These are phyloP conservation scores for Exserohilum rostratum DNA, from an alignment of 2,329 filamentous ascomycete genomes.

Conservation along the genomic window DNA sequence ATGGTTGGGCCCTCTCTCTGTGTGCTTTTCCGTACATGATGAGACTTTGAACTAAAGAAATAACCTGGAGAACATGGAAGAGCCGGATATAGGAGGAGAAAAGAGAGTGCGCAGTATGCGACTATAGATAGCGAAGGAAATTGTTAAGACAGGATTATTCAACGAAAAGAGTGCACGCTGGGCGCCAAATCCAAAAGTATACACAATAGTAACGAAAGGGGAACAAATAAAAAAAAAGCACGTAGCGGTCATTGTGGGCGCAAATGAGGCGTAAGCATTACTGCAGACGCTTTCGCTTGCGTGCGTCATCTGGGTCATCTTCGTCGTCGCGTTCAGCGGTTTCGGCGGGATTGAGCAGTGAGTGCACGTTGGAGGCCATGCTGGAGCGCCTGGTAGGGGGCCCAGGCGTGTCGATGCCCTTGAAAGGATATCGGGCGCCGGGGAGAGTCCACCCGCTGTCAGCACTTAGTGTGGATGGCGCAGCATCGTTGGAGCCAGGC, in stretches of 20 bases:
- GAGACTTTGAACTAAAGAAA: neutral
- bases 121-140: neutral
- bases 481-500: constrained; percentile 57
- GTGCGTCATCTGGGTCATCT: constrained; percentile 65
- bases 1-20: neutral
- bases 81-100: neutral
- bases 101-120: neutral
- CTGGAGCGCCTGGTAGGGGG: constrained; percentile 71
- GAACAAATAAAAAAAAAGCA: neutral
- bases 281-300: constrained; percentile 62
- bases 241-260: neutral
- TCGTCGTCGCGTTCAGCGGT: constrained; percentile 70
- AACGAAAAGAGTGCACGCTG: neutral
- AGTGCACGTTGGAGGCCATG: constrained; percentile 74
- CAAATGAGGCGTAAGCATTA: constrained; percentile 3
- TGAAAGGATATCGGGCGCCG: constrained; percentile 57
- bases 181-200: neutral
- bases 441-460: constrained; percentile 64
- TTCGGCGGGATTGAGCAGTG: constrained; percentile 70
- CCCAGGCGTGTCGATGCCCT: constrained; percentile 58
- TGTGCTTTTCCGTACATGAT: neutral
- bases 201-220: neutral
- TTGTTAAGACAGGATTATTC: neutral
- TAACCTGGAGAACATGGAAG: neutral
- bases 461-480: constrained; percentile 56